Conservation (phyloP, 2,329 filamentous ascomycete species). For the Ascosphaera apis region DNA sequence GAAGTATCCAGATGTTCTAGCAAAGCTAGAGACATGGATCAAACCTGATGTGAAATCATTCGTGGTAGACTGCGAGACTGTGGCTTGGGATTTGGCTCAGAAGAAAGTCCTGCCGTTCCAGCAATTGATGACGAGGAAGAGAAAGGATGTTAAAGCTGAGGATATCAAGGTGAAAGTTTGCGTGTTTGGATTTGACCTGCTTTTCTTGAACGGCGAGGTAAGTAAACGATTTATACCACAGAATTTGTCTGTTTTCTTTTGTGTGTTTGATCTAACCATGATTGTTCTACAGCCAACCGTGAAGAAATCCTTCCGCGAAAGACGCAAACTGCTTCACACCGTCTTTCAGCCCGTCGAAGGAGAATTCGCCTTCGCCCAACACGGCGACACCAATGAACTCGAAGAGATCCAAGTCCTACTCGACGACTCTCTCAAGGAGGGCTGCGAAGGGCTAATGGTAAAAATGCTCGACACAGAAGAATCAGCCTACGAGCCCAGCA, state of each 20-base stretch:
- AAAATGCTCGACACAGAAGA: conserved; percentile 94
- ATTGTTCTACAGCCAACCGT: conserved; percentile 38
- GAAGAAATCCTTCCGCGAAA: conserved; percentile 63
- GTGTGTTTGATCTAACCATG: background rate
- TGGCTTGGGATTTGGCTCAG: conserved; percentile 83
- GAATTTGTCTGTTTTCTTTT: background rate
- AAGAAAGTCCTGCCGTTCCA: conserved; percentile 96
- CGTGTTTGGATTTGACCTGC: conserved; percentile 55
- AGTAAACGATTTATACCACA: conserved; percentile 59
- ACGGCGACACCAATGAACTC: conserved; percentile 66
- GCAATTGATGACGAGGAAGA: conserved; percentile 92
- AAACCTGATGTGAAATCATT: conserved; percentile 80
- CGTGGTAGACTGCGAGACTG: conserved; percentile 94
- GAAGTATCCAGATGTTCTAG: conserved; percentile 91
- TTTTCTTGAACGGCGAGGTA: conserved; percentile 10
- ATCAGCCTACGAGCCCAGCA: conserved; percentile 87
- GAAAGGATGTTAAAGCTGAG: conserved; percentile 87
- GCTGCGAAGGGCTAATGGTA: conserved; percentile 95
- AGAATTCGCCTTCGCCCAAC: conserved; percentile 76
- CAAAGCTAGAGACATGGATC: conserved; percentile 71
- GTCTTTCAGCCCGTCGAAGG: conserved; percentile 63
- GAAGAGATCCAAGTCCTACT: conserved; percentile 84
- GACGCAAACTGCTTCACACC: conserved; percentile 48
- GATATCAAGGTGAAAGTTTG: conserved; percentile 94
- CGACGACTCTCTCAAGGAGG: conserved; percentile 86